Base-by-base conservation (phyloP, 495 filamentous ascomycete genomes). In the Talaromyces stipitatus region DNA sequence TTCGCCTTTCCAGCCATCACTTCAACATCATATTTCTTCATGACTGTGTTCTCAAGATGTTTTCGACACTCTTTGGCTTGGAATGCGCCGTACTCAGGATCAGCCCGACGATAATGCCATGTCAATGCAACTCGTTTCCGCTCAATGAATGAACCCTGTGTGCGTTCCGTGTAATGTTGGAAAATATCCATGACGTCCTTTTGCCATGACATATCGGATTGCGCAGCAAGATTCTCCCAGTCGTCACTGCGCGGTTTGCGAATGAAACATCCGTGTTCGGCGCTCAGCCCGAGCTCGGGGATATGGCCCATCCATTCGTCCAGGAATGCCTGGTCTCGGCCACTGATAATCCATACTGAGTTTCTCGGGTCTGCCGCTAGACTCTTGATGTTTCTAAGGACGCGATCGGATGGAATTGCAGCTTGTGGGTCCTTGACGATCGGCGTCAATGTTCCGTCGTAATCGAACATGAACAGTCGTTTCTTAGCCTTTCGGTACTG, bases 1-100 rank as follows among this genome's bases (percentile, higher is more conserved):
- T 97, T 96, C 52, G 91, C 91, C 69, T 97, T 98, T 50, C 94
- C 94, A 0, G 85, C 78, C 88, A 96, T 97, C 41, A 97, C 90
- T 64, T 96, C 91, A 10, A 97, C 89, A 47, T 92, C 89, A 80
- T 84, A 95, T 26, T 82, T 82, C 64, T 82, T 85, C 46, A 73
- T 83, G 7, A 96, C 86, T 0, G 84, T 88, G 3, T 78, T 74
- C 64, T 91, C 84, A 28, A 97, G 79, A 38, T 88, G 79, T 61
- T 86, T 82, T 43, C 89, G 83, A 64, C 91, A 95, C 62, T 89
- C 84, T 20, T 75, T 81, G 10, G 90, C 83, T 65, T 91, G 83
- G 66, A 86, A 85, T 1, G 81, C 70, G 14, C 88, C 94, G 54
- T 88, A 85, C 59, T 92, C 89, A 1, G 87, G 88, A 61, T 96